Evolutionary conservation across 768 basidiomycete species (phyloP), one percentile per base, ranked within the genome.

Genomic region (Psilocybe azurescens): DNA sequence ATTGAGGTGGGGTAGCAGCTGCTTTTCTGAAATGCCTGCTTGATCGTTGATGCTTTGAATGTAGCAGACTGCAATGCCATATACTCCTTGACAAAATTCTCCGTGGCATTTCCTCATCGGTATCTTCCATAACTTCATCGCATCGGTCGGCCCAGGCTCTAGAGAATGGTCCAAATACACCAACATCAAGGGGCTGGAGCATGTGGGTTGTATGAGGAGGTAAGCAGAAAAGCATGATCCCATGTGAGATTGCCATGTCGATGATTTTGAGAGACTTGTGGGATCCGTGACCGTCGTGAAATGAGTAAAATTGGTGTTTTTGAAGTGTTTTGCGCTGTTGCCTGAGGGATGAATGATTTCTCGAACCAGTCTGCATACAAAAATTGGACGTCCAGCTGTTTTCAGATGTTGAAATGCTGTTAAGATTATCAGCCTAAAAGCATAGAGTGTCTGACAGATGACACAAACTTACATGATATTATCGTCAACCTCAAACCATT

Each of bases 111-210:
- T 51, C 65, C 33, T 67, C 51, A 39, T 72, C 70, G 6, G 51
- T 70, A 29, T 52, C 63, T 6, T 63, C 59, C n/a, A 69, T 32
- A 3, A 66, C 48, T 6, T 61, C 59, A 30, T 73, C 68, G 53
- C 73, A 75, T 1, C 53, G 67, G 10, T 71, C 56, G 4, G 64
- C 49, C 78, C 78, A 82, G 16, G 56, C 66, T 1, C 18, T 56
- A 29, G 71, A 68, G 4, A 81, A 56, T 0, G 75, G 77, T 1
- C 70, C 74, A 66, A 83, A 83, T n/a, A 75, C 72, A 1, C 77
- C 77, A 62, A 83, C 77, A 68, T 83, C 76, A 36, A 78, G 75
- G 0, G 81, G 80, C 65, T 84, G 83, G 0, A 81, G 75, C 11
- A 66, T 59, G 56, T 82, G 81, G 0, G 81, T 83, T 0, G 72